Evolutionary conservation across 2,329 filamentous ascomycete species (phyloP).

Genomic region (Fusarium verticillioides): DNA sequence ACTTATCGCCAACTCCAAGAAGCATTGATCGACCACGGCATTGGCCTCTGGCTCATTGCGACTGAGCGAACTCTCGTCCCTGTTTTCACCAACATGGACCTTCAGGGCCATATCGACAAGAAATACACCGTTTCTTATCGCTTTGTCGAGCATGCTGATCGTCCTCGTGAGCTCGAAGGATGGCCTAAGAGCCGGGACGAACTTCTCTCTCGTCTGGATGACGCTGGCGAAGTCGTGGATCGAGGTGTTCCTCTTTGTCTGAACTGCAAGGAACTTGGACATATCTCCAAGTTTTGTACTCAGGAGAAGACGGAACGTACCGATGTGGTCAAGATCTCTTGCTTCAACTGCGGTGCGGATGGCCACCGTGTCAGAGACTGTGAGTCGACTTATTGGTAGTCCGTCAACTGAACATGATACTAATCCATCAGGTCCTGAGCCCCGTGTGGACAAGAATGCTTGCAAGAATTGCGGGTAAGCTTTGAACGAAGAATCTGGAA

Average conservation of each 20-base stretch:
- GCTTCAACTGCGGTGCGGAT: constrained; percentile 71
- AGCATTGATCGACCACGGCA: constrained; percentile 64
- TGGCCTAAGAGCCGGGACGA: constrained; percentile 71
- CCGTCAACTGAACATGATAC: background rate
- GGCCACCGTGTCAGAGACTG: constrained; percentile 79
- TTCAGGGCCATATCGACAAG: constrained; percentile 74
- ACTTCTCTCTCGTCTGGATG: constrained; percentile 70
- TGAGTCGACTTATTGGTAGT: constrained; percentile 51
- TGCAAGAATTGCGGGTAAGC: constrained; percentile 74
- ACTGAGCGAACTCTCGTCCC: constrained; percentile 65
- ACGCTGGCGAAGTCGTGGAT: constrained; percentile 73
- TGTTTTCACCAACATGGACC: constrained; percentile 76
- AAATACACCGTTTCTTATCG: constrained; percentile 73
- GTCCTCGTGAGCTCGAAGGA: constrained; percentile 66
- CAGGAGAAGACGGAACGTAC: constrained; percentile 64
- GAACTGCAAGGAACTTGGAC: constrained; percentile 74
- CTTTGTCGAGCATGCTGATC: constrained; percentile 65
- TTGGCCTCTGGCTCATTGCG: constrained; percentile 71
- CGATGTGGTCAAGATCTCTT: constrained; percentile 62
- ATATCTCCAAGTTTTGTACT: constrained; percentile 68
- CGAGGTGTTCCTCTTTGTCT: constrained; percentile 68
- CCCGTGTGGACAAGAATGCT: constrained; percentile 71
- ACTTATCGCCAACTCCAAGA: constrained; percentile 71
- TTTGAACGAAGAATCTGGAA: background rate
- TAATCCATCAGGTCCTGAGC: constrained; percentile 60